phyloP scores from a whole-genome alignment of 75 land plant species.

The Gnetum montanum region DNA sequence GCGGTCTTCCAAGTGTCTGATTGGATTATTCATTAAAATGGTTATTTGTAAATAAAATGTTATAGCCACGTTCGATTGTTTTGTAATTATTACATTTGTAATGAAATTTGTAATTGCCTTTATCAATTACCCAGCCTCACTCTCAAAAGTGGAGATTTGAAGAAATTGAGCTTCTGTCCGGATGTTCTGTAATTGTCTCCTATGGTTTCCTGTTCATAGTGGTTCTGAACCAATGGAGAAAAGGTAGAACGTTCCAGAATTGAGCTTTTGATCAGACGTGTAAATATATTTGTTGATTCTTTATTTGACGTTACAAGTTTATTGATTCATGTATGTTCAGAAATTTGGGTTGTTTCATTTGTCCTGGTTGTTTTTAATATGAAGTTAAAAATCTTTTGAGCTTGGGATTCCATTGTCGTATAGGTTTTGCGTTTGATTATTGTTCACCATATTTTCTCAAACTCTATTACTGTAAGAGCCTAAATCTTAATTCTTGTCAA shows the following conservation, averaged over 20 bases:
- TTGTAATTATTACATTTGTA: not conserved
- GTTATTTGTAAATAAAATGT: not conserved
- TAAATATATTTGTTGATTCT: slow-evolving; percentile 5
- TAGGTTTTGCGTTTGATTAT: too few relatives aligned
- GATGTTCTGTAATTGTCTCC: not conserved
- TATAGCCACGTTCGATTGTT: not conserved
- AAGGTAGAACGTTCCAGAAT: too few relatives aligned
- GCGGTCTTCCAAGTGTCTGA: slow-evolving; percentile 16
- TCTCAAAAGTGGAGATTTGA: not conserved
- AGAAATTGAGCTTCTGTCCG: not conserved
- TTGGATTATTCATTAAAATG: too few relatives aligned
- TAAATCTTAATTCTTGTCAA: too few relatives aligned
- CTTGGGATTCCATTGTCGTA: too few relatives aligned
- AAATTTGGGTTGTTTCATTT: too few relatives aligned
- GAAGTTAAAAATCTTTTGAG: too few relatives aligned
- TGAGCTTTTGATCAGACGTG: not conserved
- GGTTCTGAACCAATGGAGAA: not conserved
- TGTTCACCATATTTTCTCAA: too few relatives aligned
- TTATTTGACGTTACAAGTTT: not conserved
- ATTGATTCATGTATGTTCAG: too few relatives aligned
- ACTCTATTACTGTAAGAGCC: too few relatives aligned
- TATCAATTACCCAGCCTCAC: not conserved
- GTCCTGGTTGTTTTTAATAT: too few relatives aligned
- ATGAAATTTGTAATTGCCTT: not conserved
- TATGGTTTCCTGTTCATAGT: not conserved